Evolutionary conservation across 768 basidiomycete genomes (phyloP).

Genomic region (Paxillus ammoniavirescens): DNA sequence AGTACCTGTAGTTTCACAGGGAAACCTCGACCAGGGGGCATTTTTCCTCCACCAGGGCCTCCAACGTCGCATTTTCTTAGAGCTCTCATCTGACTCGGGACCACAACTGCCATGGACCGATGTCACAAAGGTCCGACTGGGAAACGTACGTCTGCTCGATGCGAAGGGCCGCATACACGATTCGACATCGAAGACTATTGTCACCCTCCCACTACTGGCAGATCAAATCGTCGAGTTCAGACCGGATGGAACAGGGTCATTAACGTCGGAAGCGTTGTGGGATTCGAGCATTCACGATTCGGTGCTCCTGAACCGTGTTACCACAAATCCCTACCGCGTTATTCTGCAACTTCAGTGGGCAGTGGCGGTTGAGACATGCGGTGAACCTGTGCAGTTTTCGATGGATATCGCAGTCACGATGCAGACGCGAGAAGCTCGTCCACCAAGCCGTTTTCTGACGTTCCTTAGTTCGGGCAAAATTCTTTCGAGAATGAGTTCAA

Average conservation of each 20-base stretch:
- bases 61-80: slow-evolving; percentile 77
- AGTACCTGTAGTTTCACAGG: slow-evolving; percentile 77
- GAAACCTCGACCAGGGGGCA: slow-evolving; percentile 74
- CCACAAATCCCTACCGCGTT: slow-evolving; percentile 72
- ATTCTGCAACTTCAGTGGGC: slow-evolving; percentile 76
- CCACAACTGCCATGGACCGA: slow-evolving; percentile 86
- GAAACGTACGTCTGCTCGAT: slow-evolving; percentile 84
- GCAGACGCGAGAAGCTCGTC: slow-evolving; percentile 78
- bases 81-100: slow-evolving; percentile 85
- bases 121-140: slow-evolving; percentile 71
- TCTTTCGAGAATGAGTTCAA: slow-evolving; percentile 73
- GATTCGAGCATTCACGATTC: slow-evolving; percentile 93
- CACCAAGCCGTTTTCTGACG: slow-evolving; percentile 73
- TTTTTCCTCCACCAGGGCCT: slow-evolving; percentile 93
- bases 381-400: slow-evolving; percentile 83
- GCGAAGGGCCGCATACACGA: slow-evolving; percentile 80
- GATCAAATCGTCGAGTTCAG: slow-evolving; percentile 74
- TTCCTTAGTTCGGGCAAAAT: slow-evolving; percentile 80
- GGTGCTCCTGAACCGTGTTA: slow-evolving; percentile 80
- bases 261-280: slow-evolving; percentile 79
- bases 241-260: slow-evolving; percentile 76
- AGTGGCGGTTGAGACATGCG: slow-evolving; percentile 79
- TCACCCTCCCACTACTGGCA: slow-evolving; percentile 72
- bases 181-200: slow-evolving; percentile 65
- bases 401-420: slow-evolving; percentile 87